phyloP scores from a whole-genome alignment of 108 stramenopile species.

The Stephanodiscus triporus region DNA sequence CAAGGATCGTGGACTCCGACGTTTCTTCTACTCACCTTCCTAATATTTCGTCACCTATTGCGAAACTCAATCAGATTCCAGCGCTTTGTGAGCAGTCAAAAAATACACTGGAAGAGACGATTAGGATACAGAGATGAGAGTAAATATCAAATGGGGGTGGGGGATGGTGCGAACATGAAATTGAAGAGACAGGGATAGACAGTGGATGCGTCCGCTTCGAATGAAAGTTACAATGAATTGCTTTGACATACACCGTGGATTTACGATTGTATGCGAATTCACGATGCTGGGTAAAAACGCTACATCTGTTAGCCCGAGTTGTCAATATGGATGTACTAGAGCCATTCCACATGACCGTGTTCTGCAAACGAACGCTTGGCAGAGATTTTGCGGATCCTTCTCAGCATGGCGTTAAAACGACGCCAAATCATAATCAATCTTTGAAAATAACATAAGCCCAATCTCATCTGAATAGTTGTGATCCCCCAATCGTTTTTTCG shows the following conservation, averaged over 20 bases:
- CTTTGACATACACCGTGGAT: background rate
- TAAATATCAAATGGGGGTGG: conserved; percentile 49
- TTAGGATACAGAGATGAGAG: conserved; percentile 52
- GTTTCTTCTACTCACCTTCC: conserved; percentile 16
- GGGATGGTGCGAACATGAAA: conserved; percentile 47
- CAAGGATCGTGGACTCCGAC: conserved; percentile 43
- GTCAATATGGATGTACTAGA: too few species aligned
- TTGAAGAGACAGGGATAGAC: conserved; percentile 42
- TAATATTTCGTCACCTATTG: conserved; percentile 12
- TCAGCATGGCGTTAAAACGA: too few species aligned
- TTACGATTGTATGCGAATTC: too few species aligned
- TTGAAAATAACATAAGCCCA: too few species aligned
- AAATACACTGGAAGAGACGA: conserved; percentile 40
- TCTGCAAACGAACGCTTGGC: too few species aligned
- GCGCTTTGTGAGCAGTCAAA: conserved; percentile 39
- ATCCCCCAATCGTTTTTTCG: too few species aligned
- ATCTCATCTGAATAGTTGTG: too few species aligned
- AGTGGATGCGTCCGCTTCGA: background rate
- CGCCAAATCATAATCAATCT: too few species aligned
- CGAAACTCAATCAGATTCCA: conserved; percentile 31
- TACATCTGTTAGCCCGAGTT: too few species aligned
- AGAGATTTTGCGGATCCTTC: too few species aligned
- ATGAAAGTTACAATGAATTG: background rate
- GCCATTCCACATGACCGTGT: too few species aligned
- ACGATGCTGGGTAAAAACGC: too few species aligned